Evolutionary conservation across 768 basidiomycete species (phyloP), one percentile per base, ranked within the genome.

Genomic region (Rhodosporidiobolus odoratus): DNA sequence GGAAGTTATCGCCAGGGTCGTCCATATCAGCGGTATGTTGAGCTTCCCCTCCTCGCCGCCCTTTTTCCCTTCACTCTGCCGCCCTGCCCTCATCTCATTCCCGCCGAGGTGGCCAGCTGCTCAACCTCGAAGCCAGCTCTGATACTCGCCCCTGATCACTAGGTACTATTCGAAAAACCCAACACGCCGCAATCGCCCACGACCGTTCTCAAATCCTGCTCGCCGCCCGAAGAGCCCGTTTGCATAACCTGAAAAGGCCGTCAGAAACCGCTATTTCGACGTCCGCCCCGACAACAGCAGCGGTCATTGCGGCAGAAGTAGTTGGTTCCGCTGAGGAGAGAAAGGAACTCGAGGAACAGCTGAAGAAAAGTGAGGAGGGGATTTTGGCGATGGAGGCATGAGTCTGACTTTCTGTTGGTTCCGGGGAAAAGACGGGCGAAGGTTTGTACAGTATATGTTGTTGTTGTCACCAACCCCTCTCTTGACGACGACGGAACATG

Each of bases 81-180:
- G n/a, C n/a, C n/a, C n/a, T n/a, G n/a, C n/a, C n/a, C n/a, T n/a
- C n/a, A n/a, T n/a, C n/a, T n/a, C n/a, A n/a, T n/a, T n/a, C n/a
- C n/a, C n/a, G n/a, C n/a, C n/a, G n/a, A n/a, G n/a, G n/a, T n/a
- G n/a, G n/a, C n/a, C n/a, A n/a, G n/a, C n/a, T n/a, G n/a, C n/a
- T n/a, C n/a, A n/a, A n/a, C n/a, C n/a, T n/a, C n/a, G n/a, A n/a
- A n/a, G n/a, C n/a, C n/a, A n/a, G n/a, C n/a, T n/a, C n/a, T n/a
- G n/a, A n/a, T n/a, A 58, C 37, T 47, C 45, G n/a, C n/a, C n/a
- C n/a, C 43, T n/a, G n/a, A n/a, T n/a, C n/a, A n/a, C n/a, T n/a
- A 77, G 76, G 76, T 19, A 77, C 76, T 23, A 77, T 77, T 25
- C 69, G 76, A 13, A 77, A 77, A 50, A 71, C 72, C 30, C 76